Evolutionary conservation across 208 protist genomes (phyloP), one percentile per base, ranked within the genome.

Genomic region (Spongospora subterranea): DNA sequence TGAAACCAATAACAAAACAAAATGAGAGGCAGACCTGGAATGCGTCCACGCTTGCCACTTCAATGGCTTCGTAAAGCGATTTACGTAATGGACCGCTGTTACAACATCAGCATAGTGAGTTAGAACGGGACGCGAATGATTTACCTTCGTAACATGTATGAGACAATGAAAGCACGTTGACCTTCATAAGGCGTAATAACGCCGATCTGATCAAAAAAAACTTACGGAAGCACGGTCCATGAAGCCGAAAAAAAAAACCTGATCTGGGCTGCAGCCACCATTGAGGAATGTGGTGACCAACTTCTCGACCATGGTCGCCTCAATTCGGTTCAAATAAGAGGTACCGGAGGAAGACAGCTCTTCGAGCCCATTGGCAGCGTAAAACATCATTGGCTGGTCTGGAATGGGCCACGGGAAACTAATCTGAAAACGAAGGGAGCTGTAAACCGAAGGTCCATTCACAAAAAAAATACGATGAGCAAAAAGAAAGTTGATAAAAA

Each of bases 111-210:
- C 13, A 24, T 29, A 6, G 50, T 29, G 6, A 60, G 24, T 29
- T 6, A 60, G 13, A 60, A 29, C 50, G 50, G 24, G 13, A 60
- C 24, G 13, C 13, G 50, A 60, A 29, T 6, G 24, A 60, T 24
- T 24, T 29, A 60, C 50, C 50, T 60, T 60, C 50, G 6, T 24
- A 94, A 76, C 95, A 99, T 96, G 91, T 95, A 95, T 41, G 93
- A 94, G 11, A 95, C 92, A 76, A 99, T 93, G 92, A 96, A 98
- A 0, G 95, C 95, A 50, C 97, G 94, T 93, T 99, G 98, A 1
- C 97, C 97, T 77, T 97, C 96, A 93, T 99, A 99, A 17, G 98
- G 98, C 39, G 98, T 99, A 54, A 99, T 98, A 65, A 99, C 95
- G 92, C 98, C 98, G 90, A 99, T 98, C 91, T 97, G 93, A 50